Evolutionary conservation across 2,329 filamentous ascomycete genomes (phyloP).

Genomic region (Mariannaea elegans): DNA sequence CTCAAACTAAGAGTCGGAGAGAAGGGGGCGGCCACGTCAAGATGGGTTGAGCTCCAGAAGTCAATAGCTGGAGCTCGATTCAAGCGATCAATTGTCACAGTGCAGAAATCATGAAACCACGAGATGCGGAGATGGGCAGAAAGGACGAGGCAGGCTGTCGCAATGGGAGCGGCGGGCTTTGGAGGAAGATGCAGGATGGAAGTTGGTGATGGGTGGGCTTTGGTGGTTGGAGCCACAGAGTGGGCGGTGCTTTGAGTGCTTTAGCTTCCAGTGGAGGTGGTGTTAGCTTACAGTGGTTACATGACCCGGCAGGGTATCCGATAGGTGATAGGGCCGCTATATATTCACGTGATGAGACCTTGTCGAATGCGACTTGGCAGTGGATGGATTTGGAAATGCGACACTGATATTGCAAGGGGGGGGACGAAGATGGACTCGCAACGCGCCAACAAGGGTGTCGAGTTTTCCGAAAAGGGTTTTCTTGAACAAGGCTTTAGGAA

Average conservation of each 20-base stretch:
- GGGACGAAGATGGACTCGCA: slow-evolving; percentile 8
- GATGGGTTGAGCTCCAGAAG: neutral
- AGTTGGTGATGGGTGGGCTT: slow-evolving; percentile 30
- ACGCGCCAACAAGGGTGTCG: neutral
- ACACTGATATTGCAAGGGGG: neutral
- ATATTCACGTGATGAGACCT: slow-evolving; percentile 36
- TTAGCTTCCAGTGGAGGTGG: neutral
- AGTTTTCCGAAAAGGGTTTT: neutral
- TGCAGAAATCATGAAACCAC: neutral
- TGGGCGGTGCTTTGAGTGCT: slow-evolving; percentile 8
- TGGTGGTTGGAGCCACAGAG: slow-evolving; percentile 18
- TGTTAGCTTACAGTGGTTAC: slow-evolving; percentile 36
- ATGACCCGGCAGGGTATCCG: slow-evolving; percentile 30
- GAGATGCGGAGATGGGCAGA: neutral
- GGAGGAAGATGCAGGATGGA: slow-evolving; percentile 19
- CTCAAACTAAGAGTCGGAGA: neutral
- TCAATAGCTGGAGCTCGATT: neutral
- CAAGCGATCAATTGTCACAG: slow-evolving; percentile 16
- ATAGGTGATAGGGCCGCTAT: slow-evolving; percentile 28
- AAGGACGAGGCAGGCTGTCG: slow-evolving; percentile 10
- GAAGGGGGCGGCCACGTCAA: neutral
- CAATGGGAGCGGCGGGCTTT: slow-evolving; percentile 16
- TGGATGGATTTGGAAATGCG: neutral
- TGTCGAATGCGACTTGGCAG: neutral
- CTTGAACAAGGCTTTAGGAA: neutral